Conservation (phyloP, 73 alveolate genomes). For the Paraurostyla sp. region DNA sequence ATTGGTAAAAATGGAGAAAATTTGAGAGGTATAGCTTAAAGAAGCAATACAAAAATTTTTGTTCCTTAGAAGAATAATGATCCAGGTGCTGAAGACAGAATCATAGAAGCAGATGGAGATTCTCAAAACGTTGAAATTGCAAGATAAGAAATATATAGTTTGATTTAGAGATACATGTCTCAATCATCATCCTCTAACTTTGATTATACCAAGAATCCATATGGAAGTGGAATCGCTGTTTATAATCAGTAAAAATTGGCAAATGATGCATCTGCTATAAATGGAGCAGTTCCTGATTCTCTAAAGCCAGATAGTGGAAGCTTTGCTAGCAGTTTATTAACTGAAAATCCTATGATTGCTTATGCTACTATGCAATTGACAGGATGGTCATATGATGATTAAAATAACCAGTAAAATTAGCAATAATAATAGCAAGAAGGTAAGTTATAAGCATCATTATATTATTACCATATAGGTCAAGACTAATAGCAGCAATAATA, state of each 20-base stretch:
- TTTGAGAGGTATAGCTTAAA: conserved; percentile 81
- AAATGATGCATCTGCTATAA: conserved; percentile 7
- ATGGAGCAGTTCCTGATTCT: conserved; percentile 50
- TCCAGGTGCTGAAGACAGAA: conserved; percentile 44
- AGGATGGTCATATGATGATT: conserved; percentile 49
- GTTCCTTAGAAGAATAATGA: conserved; percentile 80
- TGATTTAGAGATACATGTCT: conserved; percentile 42
- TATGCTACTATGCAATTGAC: conserved; percentile 50
- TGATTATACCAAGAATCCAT: conserved; percentile 53
- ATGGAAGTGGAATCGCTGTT: conserved; percentile 62
- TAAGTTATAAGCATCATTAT: too few relatives aligned
- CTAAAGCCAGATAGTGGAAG: conserved; percentile 55
- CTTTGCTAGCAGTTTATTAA: conserved; percentile 21
- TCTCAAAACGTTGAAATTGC: conserved; percentile 42
- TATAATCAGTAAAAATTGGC: conserved; percentile 32
- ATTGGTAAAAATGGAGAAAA: conserved; percentile 92
- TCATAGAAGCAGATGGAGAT: conserved; percentile 61
- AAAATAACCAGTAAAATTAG: not conserved
- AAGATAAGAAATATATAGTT: conserved; percentile 16
- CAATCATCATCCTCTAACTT: not conserved
- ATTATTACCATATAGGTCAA: not conserved
- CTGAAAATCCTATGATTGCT: conserved; percentile 59
- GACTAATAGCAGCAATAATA: not conserved
- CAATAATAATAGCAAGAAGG: not conserved
- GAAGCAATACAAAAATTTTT: conserved; percentile 80